These are phyloP conservation scores for Entonaema liquescens DNA, from an alignment of 495 filamentous ascomycete species.

Conservation along the genomic window DNA sequence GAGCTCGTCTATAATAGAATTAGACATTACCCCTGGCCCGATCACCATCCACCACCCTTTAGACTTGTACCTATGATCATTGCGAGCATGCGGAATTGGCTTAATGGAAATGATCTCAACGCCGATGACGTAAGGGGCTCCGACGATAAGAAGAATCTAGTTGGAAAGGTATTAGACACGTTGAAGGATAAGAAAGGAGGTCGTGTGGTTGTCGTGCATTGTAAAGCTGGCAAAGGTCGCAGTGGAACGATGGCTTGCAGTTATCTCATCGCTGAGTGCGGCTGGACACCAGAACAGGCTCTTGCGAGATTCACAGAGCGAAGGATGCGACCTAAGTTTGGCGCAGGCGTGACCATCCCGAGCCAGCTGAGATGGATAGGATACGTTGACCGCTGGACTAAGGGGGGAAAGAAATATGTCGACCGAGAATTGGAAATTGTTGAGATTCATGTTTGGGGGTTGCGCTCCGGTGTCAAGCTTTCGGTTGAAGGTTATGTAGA, in stretches of 20 bases:
- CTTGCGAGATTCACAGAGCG: constrained; percentile 83
- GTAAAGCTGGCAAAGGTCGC: constrained; percentile 95
- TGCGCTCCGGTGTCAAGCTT: constrained; percentile 88
- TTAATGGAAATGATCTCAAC: constrained; percentile 63
- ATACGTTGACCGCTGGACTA: constrained; percentile 90
- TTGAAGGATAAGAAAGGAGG: constrained; percentile 45
- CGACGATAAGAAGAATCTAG: constrained; percentile 36
- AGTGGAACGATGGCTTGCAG: constrained; percentile 88
- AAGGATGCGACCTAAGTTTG: constrained; percentile 88
- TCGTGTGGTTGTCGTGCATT: constrained; percentile 90
- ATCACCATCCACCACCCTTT: constrained; percentile 97
- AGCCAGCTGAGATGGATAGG: constrained; percentile 87
- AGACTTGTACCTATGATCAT: constrained; percentile 85
- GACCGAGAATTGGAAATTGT: constrained; percentile 85
- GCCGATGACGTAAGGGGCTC: constrained; percentile 23
- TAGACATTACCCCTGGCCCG: constrained; percentile 92
- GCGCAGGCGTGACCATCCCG: constrained; percentile 89
- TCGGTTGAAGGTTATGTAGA: constrained; percentile 85
- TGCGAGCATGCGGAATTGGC: constrained; percentile 88
- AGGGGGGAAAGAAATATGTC: constrained; percentile 76
- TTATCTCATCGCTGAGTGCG: constrained; percentile 90
- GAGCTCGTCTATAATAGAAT: constrained; percentile 83
- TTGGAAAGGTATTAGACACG: constrained; percentile 33
- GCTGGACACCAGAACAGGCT: constrained; percentile 82
- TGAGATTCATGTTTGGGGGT: constrained; percentile 89